phyloP scores from a whole-genome alignment of 2,329 filamentous ascomycete species.

The Ramichloridium luteum region DNA sequence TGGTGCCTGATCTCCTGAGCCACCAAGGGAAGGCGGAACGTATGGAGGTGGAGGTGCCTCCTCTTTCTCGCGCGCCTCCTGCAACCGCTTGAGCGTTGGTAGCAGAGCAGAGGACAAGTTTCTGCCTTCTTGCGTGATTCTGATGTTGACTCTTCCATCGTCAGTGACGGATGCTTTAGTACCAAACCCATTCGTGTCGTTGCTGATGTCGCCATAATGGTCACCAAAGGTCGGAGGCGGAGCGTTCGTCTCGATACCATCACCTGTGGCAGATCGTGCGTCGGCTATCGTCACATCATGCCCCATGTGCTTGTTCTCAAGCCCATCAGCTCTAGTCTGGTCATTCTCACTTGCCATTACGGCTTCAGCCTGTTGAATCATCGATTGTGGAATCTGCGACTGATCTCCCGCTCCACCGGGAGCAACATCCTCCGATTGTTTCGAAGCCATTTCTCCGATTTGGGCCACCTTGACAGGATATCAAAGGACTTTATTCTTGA shows the following conservation, averaged over 20 bases:
- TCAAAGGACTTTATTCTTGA: no score
- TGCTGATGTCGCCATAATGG: conserved; percentile 25
- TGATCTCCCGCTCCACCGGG: conserved; percentile 2
- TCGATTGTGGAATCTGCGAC: conserved; percentile 12
- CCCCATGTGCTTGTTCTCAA: conserved; percentile 16
- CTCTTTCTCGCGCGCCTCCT: conserved; percentile 38
- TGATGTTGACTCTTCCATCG: conserved; percentile 69
- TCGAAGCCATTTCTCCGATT: no score
- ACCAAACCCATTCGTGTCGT: conserved; percentile 28
- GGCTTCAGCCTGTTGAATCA: conserved; percentile 21
- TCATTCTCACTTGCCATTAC: conserved; percentile 15
- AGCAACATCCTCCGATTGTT: no score
- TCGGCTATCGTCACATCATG: conserved; percentile 13
- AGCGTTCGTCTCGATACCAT: conserved; percentile 12
- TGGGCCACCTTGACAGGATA: no score
- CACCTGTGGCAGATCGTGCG: neutral
- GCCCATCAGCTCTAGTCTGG: conserved; percentile 5
- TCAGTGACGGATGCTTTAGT: conserved; percentile 35
- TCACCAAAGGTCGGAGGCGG: conserved; percentile 31
- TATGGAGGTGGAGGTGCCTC: conserved; percentile 49
- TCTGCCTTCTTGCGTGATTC: conserved; percentile 58
- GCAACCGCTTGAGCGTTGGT: conserved; percentile 48
- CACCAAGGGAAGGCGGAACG: conserved; percentile 60
- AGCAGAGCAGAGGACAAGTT: conserved; percentile 55
- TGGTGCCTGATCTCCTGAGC: conserved; percentile 45